phyloP scores from a whole-genome alignment of 352 stramenopile genomes.

The Phytophthora idaei region DNA sequence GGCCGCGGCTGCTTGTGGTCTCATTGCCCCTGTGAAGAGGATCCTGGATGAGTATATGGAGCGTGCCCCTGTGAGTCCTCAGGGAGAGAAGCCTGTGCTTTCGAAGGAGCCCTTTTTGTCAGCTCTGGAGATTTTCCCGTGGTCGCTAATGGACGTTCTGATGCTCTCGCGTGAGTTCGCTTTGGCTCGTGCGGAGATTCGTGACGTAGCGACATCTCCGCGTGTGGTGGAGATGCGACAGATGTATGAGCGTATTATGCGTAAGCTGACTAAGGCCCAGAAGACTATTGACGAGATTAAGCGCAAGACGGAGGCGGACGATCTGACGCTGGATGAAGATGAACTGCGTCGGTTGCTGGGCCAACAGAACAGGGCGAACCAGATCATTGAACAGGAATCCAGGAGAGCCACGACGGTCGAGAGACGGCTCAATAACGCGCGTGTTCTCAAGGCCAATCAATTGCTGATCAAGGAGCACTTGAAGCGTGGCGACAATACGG shows the following conservation, averaged over 20 bases:
- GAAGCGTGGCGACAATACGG: conserved; percentile 45
- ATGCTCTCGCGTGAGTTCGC: conserved; percentile 50
- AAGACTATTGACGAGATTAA: conserved; percentile 25
- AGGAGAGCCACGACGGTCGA: conserved; percentile 44
- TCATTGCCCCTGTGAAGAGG: conserved; percentile 45
- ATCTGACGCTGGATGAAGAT: conserved; percentile 28
- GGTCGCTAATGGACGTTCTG: conserved; percentile 59
- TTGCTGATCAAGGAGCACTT: conserved; percentile 60
- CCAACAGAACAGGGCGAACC: conserved; percentile 24
- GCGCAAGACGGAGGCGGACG: conserved; percentile 14
- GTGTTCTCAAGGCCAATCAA: conserved; percentile 50
- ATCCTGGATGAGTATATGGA: conserved; percentile 72
- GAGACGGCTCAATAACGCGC: conserved; percentile 46
- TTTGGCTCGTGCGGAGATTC: conserved; percentile 39
- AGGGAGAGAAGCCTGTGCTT: conserved; percentile 37
- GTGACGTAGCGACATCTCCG: conserved; percentile 50
- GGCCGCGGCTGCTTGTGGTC: conserved; percentile 58
- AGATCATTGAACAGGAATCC: conserved; percentile 34
- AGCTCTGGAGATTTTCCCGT: conserved; percentile 61
- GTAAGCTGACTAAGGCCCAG: conserved; percentile 28
- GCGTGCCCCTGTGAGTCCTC: conserved; percentile 15
- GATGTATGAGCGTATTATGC: conserved; percentile 46
- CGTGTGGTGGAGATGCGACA: conserved; percentile 53
- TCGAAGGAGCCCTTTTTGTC: conserved; percentile 42
- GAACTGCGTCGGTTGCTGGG: conserved; percentile 28